Evolutionary conservation across 2,329 filamentous ascomycete genomes (phyloP).

Genomic region (Colletotrichum musae): DNA sequence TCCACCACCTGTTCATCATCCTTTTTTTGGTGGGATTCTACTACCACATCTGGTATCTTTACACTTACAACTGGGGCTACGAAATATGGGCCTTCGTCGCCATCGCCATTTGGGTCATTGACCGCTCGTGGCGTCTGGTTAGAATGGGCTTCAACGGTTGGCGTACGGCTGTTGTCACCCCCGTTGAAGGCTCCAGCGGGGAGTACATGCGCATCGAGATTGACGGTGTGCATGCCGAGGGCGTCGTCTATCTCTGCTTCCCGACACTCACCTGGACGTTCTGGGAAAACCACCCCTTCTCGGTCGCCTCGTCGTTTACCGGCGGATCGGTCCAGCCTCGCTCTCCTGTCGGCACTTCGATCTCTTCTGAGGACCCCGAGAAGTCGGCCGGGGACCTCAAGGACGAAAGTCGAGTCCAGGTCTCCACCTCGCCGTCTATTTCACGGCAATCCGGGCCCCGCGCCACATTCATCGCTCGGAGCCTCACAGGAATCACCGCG

Average conservation of each 20-base stretch:
- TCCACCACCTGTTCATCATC: conserved; percentile 56
- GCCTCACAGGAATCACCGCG: conserved; percentile 45
- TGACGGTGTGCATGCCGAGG: conserved; percentile 53
- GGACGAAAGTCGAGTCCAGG: no score
- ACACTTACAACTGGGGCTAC: conserved; percentile 56
- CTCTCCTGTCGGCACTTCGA: not conserved
- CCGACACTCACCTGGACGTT: conserved; percentile 57
- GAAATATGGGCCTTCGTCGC: conserved; percentile 57
- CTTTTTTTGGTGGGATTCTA: conserved; percentile 57
- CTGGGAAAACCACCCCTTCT: conserved; percentile 72
- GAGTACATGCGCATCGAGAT: conserved; percentile 59
- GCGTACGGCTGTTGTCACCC: conserved; percentile 53
- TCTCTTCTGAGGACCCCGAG: not conserved
- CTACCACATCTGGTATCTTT: conserved; percentile 53
- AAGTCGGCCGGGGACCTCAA: not conserved
- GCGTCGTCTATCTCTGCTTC: conserved; percentile 64
- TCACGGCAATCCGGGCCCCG: not conserved
- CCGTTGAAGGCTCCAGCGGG: conserved; percentile 44
- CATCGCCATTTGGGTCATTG: conserved; percentile 53
- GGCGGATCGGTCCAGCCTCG: not conserved
- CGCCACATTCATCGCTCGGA: conserved; percentile 46
- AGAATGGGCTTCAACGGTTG: conserved; percentile 56
- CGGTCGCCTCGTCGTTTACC: conserved; percentile 47
- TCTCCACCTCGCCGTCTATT: not conserved
- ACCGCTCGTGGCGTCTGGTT: conserved; percentile 57